A percentile compares a stretch with the other conserved stretches of the same genome.
Evolutionary conservation across 2,329 filamentous ascomycete species (phyloP).

Genomic region (Diaporthe ilicicola): DNA sequence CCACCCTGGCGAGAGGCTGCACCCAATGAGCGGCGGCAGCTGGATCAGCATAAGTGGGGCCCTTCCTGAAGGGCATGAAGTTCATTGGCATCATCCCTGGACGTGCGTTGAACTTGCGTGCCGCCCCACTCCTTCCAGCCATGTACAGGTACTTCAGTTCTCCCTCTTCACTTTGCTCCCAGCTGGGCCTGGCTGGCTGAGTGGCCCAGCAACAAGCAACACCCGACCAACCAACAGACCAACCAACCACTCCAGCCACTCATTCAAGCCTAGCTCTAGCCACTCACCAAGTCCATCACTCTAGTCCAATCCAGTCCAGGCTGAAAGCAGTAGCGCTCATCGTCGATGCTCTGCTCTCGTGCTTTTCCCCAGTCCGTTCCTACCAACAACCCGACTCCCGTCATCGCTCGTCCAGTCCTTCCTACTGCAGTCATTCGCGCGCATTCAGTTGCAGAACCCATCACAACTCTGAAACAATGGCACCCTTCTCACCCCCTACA

Average conservation of each 20-base stretch:
- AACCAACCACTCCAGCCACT: background rate
- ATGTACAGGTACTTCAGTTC: conserved; percentile 23
- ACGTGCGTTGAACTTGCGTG: conserved; percentile 10
- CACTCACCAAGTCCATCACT: background rate
- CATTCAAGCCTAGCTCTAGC: background rate
- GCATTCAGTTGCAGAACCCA: conserved; percentile 20
- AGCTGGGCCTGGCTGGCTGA: background rate
- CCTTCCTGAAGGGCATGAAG: conserved; percentile 10
- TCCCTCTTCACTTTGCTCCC: background rate
- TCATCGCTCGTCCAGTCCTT: conserved; percentile 5
- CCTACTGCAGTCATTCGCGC: background rate
- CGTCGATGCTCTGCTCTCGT: background rate
- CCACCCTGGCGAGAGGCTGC: conserved; percentile 11
- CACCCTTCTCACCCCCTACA: conserved; percentile 28
- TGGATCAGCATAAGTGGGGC: background rate
- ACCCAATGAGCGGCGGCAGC: conserved; percentile 5
- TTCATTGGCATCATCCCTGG: conserved; percentile 25
- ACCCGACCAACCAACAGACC: background rate
- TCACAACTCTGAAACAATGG: conserved; percentile 32
- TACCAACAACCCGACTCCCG: background rate
- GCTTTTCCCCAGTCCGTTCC: background rate
- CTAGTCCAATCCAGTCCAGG: conserved; percentile 3
- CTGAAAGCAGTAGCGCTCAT: conserved; percentile 20
- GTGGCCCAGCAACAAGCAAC: conserved; percentile 13
- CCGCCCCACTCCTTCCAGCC: conserved; percentile 8